These are phyloP conservation scores for Pythium rishiriense DNA, from an alignment of 352 stramenopile genomes.

Conservation along the genomic window DNA sequence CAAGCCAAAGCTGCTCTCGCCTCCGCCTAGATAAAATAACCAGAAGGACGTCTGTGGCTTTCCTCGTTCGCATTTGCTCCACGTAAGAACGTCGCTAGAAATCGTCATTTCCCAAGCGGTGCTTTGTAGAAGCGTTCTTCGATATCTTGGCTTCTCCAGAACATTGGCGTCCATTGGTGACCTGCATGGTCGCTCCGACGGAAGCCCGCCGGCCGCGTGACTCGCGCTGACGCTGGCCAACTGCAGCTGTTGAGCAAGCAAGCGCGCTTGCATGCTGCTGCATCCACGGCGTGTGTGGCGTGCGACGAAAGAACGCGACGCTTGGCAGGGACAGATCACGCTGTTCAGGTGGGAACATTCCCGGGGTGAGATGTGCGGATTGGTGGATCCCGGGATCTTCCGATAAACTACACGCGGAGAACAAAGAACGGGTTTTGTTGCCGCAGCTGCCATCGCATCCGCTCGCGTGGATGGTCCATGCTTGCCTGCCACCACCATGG, in stretches of 20 bases:
- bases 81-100: no score
- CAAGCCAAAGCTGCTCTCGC: background rate
- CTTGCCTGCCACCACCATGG: background rate
- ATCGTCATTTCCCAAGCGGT: no score
- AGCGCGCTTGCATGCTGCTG: background rate
- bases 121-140: no score
- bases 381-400: constrained; percentile 9
- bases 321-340: background rate
- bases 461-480: background rate
- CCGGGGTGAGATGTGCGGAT: constrained; percentile 11
- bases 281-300: constrained; percentile 1
- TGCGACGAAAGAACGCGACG: constrained; percentile 17
- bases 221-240: constrained; percentile 5
- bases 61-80: no score
- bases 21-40: background rate
- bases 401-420: constrained; percentile 5
- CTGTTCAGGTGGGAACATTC: constrained; percentile 11
- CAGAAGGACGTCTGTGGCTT: no score
- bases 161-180: background rate
- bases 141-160: background rate
- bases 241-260: background rate
- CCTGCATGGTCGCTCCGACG: constrained; percentile 5
- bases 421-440: constrained; percentile 18
- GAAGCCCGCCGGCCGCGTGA: background rate
- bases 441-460: constrained; percentile 7